Evolutionary conservation across 306 rosid species (phyloP).

Genomic region (Corylus americana): DNA sequence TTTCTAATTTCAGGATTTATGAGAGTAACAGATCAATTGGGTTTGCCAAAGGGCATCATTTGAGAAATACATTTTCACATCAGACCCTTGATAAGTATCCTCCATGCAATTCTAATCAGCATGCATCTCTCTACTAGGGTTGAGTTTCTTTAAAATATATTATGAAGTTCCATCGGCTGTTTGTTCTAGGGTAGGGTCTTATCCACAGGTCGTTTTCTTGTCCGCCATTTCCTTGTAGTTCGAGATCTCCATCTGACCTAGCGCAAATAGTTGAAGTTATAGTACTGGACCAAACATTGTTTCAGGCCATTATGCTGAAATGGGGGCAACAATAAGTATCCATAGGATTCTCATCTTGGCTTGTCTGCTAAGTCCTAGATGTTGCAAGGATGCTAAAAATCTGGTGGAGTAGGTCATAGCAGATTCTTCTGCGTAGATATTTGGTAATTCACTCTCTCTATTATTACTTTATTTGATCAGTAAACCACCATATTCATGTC

Average conservation of each 20-base stretch:
- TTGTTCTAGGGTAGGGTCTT: background rate
- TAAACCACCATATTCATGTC: background rate
- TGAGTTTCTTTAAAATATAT: too few species aligned
- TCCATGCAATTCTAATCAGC: background rate
- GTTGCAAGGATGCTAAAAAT: background rate
- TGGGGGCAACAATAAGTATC: background rate
- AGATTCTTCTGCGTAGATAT: background rate
- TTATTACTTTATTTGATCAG: background rate
- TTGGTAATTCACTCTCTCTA: background rate
- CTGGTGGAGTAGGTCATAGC: background rate
- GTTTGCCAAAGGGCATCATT: background rate
- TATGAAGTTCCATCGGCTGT: background rate
- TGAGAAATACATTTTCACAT: background rate
- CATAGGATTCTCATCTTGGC: background rate
- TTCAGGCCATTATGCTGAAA: too few species aligned
- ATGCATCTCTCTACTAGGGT: background rate
- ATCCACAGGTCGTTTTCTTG: background rate
- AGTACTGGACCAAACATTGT: too few species aligned
- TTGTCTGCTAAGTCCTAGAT: background rate
- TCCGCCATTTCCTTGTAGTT: background rate
- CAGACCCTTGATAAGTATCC: background rate
- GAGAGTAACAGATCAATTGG: background rate
- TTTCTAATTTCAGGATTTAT: background rate
- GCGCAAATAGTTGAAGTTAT: background rate
- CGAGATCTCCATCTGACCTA: background rate